Percentiles rank a stretch among this genome's conserved stretches.
phyloP scores from a whole-genome alignment of 257 asterid species.

The Petrea volubilis region DNA sequence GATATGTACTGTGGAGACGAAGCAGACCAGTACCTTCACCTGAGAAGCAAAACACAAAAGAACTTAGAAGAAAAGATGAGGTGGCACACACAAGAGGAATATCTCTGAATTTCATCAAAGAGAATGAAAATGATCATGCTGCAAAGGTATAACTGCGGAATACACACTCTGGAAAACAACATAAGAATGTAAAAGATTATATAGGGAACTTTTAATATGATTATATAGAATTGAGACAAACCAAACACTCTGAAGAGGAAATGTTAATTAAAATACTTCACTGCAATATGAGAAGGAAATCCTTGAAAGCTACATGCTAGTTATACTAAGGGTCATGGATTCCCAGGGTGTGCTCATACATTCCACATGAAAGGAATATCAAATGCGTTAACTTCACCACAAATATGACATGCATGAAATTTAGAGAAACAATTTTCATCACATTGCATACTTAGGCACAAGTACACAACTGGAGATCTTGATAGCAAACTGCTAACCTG shows the following conservation, averaged over 20 bases:
- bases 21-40: conserved; percentile 99
- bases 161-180: not conserved
- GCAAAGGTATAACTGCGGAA: conserved; percentile 10
- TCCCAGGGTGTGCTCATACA: conserved; percentile 4
- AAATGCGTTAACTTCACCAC: not conserved
- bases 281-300: not conserved
- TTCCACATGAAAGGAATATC: not conserved
- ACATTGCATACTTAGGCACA: conserved; percentile 12
- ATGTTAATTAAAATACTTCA: not conserved
- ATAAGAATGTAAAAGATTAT: not conserved
- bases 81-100: conserved; percentile 6
- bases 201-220: not conserved
- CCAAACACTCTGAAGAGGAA: not conserved
- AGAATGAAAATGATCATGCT: not conserved
- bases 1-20: conserved; percentile 98
- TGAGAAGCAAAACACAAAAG: conserved; percentile 28
- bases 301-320: conserved; percentile 18
- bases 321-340: not conserved
- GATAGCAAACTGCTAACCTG: conserved; percentile 57
- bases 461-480: conserved; percentile 7
- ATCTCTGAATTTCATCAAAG: conserved; percentile 16
- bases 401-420: conserved; percentile 1
- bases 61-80: not conserved
- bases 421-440: conserved; percentile 10
- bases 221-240: conserved; percentile 1